Percentiles rank a stretch among this genome's conserved stretches.
Conservation (phyloP, 164 flowering plant genomes). For the Vitis cinerea region DNA sequence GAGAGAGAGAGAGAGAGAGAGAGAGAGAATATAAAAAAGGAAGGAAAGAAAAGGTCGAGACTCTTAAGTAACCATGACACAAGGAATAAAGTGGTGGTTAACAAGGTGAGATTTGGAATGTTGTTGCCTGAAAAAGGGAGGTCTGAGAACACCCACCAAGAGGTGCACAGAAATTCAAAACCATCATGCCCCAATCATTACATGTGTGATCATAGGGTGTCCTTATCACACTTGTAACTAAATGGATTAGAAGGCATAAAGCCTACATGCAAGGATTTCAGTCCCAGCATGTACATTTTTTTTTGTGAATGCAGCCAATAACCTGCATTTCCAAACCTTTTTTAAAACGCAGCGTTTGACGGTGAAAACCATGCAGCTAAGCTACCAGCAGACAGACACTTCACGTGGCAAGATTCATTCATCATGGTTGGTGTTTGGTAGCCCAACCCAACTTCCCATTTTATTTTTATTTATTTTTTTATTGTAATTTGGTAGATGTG, state of each 20-base stretch:
- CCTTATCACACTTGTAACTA: no score
- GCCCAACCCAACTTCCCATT: slow-evolving; percentile 12
- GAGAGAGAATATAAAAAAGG: not conserved
- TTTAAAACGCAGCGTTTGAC: not conserved
- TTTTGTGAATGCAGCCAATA: no score
- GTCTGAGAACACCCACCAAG: no score
- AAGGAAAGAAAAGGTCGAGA: not conserved
- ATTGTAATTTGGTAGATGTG: slow-evolving; percentile 2
- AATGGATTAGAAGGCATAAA: no score
- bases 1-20: not conserved
- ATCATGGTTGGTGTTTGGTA: slow-evolving; percentile 18
- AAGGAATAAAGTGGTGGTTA: slow-evolving; percentile 19
- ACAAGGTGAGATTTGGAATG: slow-evolving; percentile 9
- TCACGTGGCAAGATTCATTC: slow-evolving; percentile 32
- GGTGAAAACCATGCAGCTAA: slow-evolving; percentile 13
- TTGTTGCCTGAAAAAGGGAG: not conserved
- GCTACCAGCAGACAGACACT: not conserved
- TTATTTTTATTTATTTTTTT: not conserved
- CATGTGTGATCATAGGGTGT: no score
- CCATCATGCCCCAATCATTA: no score
- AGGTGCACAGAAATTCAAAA: no score
- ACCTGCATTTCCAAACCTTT: no score
- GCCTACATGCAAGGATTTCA: no score
- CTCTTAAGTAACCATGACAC: slow-evolving; percentile 6
- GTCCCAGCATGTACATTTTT: no score